Percentiles rank a stretch among this genome's conserved stretches.
These are phyloP conservation scores for Backusella circina DNA, from an alignment of 192 early-diverging fungal species.

Conservation along the genomic window DNA sequence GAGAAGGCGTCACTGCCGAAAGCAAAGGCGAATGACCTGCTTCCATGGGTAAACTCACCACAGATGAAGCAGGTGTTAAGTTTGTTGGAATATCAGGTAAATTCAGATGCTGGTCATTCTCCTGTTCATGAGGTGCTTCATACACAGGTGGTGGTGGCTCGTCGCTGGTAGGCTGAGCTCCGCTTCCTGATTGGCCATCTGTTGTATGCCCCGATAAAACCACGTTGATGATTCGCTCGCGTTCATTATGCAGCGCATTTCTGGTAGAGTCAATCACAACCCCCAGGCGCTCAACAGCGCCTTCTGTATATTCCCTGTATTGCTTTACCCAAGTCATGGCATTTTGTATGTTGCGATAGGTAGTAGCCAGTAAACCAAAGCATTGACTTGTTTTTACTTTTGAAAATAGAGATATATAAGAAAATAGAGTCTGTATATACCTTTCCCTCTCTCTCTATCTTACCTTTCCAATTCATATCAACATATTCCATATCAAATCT, in stretches of 20 bases:
- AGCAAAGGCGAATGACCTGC: background rate
- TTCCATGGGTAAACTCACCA: background rate
- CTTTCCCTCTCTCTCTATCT: background rate
- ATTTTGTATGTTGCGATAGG: background rate
- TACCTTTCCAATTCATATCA: slow-evolving; percentile 28
- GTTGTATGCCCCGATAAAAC: background rate
- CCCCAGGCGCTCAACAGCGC: slow-evolving; percentile 5
- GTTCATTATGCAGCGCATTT: slow-evolving; percentile 4
- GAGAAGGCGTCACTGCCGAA: background rate
- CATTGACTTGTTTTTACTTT: slow-evolving; percentile 17
- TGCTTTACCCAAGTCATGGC: slow-evolving; percentile 23
- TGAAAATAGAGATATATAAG: background rate
- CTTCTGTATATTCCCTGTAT: slow-evolving; percentile 23
- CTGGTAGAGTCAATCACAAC: slow-evolving; percentile 1
- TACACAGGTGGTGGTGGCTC: slow-evolving; percentile 20
- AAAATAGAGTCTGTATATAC: background rate
- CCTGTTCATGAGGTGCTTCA: slow-evolving; percentile 12
- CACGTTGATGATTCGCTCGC: slow-evolving; percentile 6
- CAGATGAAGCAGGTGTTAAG: background rate
- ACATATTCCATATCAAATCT: slow-evolving; percentile 10
- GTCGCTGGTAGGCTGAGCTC: background rate
- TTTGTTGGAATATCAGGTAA: background rate
- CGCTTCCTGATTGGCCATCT: background rate
- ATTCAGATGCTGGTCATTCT: background rate
- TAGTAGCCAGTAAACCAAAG: slow-evolving; percentile 1